Base-by-base conservation (phyloP, 2,329 filamentous ascomycete species). In the Sporothrix euskadiensis region DNA sequence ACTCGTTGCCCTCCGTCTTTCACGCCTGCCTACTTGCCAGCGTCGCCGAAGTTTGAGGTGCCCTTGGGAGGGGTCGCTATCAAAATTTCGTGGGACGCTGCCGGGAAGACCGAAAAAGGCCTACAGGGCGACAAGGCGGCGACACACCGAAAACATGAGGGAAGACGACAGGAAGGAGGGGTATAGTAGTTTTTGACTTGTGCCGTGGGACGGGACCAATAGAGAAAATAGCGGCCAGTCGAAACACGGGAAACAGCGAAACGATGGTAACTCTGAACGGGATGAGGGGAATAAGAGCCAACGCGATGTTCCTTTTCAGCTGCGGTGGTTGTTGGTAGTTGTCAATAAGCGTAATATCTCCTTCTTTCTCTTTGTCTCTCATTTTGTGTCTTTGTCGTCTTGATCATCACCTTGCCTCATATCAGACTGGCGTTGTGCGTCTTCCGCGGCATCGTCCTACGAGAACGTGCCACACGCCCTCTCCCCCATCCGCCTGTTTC, bases 201-300 rank as follows among this genome's bases (percentile, higher is more conserved):
- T 66, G 61, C 61, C 39, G 59, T 35, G 35, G n/a, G 32, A 12
- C 30, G 22, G 32, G 44, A 32, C 72, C 72, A 73, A 71, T 71
- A 41, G 59, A 57, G n/a, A 73, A 54, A 54, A 68, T 12, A 22
- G 47, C 30, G 65, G 9, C 7, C 47, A 63, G 47, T 71, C 72
- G 57, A 70, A 69, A 73, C 56, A 57, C 66, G 57, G 49, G 57
- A 66, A 39, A 52, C 12, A n/a, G 49, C 41, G 41, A 71, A 35
- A 63, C 35, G 35, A 71, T 26, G 52, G 54, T 44, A 52, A 71
- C 57, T 52, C 35, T 44, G 49, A 5, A 30, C 32, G 68, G 69
- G 71, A 56, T 44, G 35, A 54, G 32, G 26, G 30, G 32, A 72
- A 14, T 3, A 69, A 30, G 61, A 30, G 57, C 32, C 39, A 19